These are phyloP conservation scores for Syzygium malaccense DNA, from an alignment of 441 rosid species.

Conservation along the genomic window DNA sequence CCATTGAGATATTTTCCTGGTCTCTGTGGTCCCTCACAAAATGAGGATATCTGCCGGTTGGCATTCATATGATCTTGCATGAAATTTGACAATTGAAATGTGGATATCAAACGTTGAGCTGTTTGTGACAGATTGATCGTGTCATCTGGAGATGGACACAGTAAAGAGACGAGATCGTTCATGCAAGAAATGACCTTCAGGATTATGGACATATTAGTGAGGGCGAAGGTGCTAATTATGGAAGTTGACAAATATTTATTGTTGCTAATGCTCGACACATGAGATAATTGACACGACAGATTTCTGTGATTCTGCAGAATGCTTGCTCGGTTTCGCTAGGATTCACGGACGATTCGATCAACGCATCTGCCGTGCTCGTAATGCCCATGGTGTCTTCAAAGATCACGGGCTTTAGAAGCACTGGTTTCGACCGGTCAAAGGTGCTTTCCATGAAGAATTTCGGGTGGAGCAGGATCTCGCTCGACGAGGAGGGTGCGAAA, in stretches of 20 bases:
- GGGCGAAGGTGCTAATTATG: constrained; percentile 59
- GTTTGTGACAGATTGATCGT: constrained; percentile 38
- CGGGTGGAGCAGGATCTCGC: constrained; percentile 61
- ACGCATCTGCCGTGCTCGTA: constrained; percentile 86
- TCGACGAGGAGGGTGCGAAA: constrained; percentile 40
- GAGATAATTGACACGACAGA: neutral
- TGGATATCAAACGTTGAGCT: neutral
- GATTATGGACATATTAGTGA: constrained; percentile 44
- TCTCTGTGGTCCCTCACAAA: neutral
- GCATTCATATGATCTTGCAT: neutral
- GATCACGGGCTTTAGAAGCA: constrained; percentile 85
- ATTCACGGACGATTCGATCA: constrained; percentile 86
- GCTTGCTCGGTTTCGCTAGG: constrained; percentile 66
- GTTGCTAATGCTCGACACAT: neutral
- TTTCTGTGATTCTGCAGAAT: constrained; percentile 36
- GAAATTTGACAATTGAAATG: neutral
- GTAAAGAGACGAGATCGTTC: constrained; percentile 52
- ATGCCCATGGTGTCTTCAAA: constrained; percentile 98
- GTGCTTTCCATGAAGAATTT: constrained; percentile 57
- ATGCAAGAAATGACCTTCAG: constrained; percentile 49
- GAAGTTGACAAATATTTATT: neutral
- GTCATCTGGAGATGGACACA: constrained; percentile 39
- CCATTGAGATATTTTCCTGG: neutral
- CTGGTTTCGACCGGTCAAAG: constrained; percentile 53
- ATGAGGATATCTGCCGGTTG: neutral